Conservation (phyloP, 2,329 filamentous ascomycete species). For the Calonectria leucothoes region DNA sequence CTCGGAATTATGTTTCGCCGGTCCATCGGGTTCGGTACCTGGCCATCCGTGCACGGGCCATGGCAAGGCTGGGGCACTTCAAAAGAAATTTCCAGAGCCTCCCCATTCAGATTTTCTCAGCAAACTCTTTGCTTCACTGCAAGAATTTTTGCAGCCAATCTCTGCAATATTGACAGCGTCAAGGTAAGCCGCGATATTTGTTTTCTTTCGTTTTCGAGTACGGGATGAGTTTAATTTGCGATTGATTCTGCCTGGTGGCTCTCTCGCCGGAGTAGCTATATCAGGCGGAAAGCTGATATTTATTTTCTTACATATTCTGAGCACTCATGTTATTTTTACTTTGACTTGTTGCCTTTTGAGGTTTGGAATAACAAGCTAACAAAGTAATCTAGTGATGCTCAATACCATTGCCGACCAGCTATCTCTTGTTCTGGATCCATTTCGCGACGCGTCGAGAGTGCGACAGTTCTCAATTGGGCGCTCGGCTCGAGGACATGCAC, state of each 20-base stretch:
- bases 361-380: slow-evolving; percentile 40
- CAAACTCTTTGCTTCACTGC: background rate
- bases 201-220: slow-evolving; percentile 16
- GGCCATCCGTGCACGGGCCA: slow-evolving; percentile 35
- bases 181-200: slow-evolving; percentile 43
- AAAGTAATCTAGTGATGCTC: slow-evolving; percentile 30
- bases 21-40: background rate
- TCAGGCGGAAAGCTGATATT: slow-evolving; percentile 85
- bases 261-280: slow-evolving; percentile 92
- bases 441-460: background rate
- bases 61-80: slow-evolving; percentile 31
- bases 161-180: slow-evolving; percentile 17
- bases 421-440: background rate
- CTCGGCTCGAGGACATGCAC: background rate
- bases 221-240: slow-evolving; percentile 98
- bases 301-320: slow-evolving; percentile 99
- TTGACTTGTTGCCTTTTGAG: slow-evolving; percentile 36
- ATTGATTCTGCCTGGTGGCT: slow-evolving; percentile 89
- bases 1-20: slow-evolving; percentile 47
- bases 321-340: slow-evolving; percentile 20
- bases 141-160: background rate
- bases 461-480: background rate
- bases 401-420: background rate
- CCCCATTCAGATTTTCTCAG: background rate
- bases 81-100: slow-evolving; percentile 38